Evolutionary conservation across 768 basidiomycete genomes (phyloP).

Genomic region (Trametes meyenii): DNA sequence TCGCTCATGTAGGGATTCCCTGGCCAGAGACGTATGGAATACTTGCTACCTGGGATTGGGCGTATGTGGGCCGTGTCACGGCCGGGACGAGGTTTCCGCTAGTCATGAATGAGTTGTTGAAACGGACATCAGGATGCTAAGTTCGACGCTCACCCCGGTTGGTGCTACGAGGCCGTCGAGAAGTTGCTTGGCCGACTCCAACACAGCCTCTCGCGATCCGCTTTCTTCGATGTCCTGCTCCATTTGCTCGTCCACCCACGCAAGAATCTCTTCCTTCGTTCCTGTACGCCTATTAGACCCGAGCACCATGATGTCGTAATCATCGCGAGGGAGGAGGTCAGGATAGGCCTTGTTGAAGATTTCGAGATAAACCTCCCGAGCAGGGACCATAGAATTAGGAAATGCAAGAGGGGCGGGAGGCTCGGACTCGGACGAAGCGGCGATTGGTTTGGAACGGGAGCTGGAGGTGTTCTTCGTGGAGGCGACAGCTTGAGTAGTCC

Average conservation of each 20-base stretch:
- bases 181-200: background rate
- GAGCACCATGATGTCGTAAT: background rate
- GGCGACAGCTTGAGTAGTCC: no score
- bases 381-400: no score
- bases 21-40: background rate
- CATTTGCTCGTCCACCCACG: background rate
- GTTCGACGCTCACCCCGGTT: background rate
- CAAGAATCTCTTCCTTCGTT: background rate
- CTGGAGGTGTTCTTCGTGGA: no score
- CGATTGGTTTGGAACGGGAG: background rate
- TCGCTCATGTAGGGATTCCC: background rate
- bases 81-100: background rate
- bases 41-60: background rate
- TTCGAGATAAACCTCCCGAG: background rate
- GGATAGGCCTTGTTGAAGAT: background rate
- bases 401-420: no score
- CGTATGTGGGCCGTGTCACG: background rate
- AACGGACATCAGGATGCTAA: background rate
- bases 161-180: background rate
- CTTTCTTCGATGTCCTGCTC: background rate
- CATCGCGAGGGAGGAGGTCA: background rate
- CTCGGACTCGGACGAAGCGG: background rate
- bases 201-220: background rate
- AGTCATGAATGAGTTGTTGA: background rate
- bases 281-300: background rate